Percentiles rank a stretch among this genome's conserved stretches.
Conservation (phyloP, 2,329 filamentous ascomycete species). For the Alternaria rosae region DNA sequence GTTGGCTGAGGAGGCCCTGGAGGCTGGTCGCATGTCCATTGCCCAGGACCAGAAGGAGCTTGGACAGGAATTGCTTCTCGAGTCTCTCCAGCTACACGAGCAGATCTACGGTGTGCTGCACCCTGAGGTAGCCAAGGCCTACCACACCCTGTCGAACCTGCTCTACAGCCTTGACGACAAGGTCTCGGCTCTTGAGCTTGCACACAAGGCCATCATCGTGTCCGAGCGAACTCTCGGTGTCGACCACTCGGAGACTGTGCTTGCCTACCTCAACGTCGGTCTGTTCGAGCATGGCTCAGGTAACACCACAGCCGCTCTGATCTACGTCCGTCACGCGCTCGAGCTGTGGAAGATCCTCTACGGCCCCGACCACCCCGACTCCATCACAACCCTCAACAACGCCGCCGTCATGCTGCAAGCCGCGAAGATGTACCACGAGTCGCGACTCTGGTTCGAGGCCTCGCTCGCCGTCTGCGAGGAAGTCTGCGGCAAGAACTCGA, state of each 20-base stretch:
- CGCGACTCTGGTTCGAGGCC: slow-evolving; percentile 94
- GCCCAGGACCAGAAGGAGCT: slow-evolving; percentile 94
- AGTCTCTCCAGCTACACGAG: slow-evolving; percentile 94
- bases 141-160: slow-evolving; percentile 92
- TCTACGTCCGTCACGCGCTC: slow-evolving; percentile 90
- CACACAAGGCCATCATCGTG: slow-evolving; percentile 95
- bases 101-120: slow-evolving; percentile 98
- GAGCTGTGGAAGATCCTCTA: slow-evolving; percentile 98
- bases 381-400: slow-evolving; percentile 98
- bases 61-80: slow-evolving; percentile 92
- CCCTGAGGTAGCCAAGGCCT: slow-evolving; percentile 92
- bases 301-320: slow-evolving; percentile 86
- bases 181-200: slow-evolving; percentile 91
- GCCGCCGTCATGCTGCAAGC: slow-evolving; percentile 98
- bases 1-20: slow-evolving; percentile 92
- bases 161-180: slow-evolving; percentile 99
- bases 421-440: slow-evolving; percentile 93
- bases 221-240: slow-evolving; percentile 93
- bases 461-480: slow-evolving; percentile 88
- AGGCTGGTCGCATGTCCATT: slow-evolving; percentile 95
- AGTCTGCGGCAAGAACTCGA: slow-evolving; percentile 85
- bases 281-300: slow-evolving; percentile 92
- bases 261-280: slow-evolving; percentile 95
- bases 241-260: slow-evolving; percentile 90
- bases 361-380: slow-evolving; percentile 90